Evolutionary conservation across 129 eudicot species (phyloP), one percentile per base, ranked within the genome.

Genomic region (Ambrosia artemisiifolia): DNA sequence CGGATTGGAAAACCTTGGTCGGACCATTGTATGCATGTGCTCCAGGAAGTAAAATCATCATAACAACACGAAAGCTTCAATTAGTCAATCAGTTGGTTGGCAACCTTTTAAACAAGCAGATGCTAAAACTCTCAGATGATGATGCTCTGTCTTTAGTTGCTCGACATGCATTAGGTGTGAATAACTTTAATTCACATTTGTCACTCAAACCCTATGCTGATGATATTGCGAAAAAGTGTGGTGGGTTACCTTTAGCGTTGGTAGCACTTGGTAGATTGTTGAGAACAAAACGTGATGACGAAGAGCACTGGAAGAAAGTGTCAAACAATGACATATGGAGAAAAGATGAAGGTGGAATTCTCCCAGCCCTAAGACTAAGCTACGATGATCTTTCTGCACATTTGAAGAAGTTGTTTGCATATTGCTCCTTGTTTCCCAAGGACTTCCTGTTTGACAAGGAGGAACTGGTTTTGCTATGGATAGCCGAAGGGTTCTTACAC

Each of bases 181-280:
- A 30, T 28, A 67, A 67, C 5, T 67, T 71, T 20, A 42, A 59
- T 12, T 59, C 65, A 12, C 65, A 59, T 59, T 32, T 59, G 19
- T 59, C 42, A 12, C 65, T 59, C 42, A 59, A 59, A 59, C 18
- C 65, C 12, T 7, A 13, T 59, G 65, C 9, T 4, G 65, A 59
- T 28, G 19, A 11, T 32, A 59, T 59, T 32, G 65, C 30, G 4
- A 59, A 59, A 32, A 59, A 59, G 30, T 59, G 65, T 59, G 65
- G 2, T 2, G 4, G 65, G 1, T 59, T 59, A 16, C 65, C 65
- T 59, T 59, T 59, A 42, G 65, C 65, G 5, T 59, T 59, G 19
- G 30, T 5, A 1, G 1, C 18, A 5, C 42, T 59, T 2, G 65
- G 65, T 5, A 59, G 10, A 59, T 20, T 7, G 14, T 3, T 59